phyloP scores from a whole-genome alignment of 2,329 filamentous ascomycete species.

The Cladophialophora exuberans region DNA sequence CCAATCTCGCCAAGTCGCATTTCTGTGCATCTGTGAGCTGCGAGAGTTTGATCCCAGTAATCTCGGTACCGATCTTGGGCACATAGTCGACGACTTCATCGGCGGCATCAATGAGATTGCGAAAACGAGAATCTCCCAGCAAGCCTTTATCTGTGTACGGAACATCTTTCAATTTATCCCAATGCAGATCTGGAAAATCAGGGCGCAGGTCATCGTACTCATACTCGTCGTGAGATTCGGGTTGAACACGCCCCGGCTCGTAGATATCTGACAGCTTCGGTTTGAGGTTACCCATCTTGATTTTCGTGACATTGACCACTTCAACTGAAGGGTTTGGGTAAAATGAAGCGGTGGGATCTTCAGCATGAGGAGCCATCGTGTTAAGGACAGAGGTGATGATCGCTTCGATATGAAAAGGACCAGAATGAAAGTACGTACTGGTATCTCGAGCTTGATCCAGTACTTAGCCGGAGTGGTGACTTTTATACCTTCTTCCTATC shows the following conservation, averaged over 20 bases:
- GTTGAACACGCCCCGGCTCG: constrained; percentile 51
- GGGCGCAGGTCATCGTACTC: constrained; percentile 57
- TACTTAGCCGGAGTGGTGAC: too few relatives aligned
- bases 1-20: constrained; percentile 67
- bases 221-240: constrained; percentile 54
- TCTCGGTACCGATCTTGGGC: constrained; percentile 43
- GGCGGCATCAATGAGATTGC: constrained; percentile 55
- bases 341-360: constrained; percentile 12
- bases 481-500: neutral
- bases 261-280: constrained; percentile 37
- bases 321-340: constrained; percentile 1
- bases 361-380: constrained; percentile 24
- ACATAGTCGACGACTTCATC: constrained; percentile 56
- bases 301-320: too few relatives aligned
- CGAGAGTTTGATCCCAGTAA: constrained; percentile 52
- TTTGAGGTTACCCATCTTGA: neutral
- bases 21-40: constrained; percentile 62
- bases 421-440: neutral
- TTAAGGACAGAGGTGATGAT: too few relatives aligned
- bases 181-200: constrained; percentile 57
- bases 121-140: constrained; percentile 58
- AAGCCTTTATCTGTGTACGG: constrained; percentile 59
- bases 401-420: neutral
- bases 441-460: too few relatives aligned
- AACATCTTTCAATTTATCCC: constrained; percentile 53